These are phyloP conservation scores for Ophiostoma perfectum DNA, from an alignment of 2,329 filamentous ascomycete genomes.

Conservation along the genomic window DNA sequence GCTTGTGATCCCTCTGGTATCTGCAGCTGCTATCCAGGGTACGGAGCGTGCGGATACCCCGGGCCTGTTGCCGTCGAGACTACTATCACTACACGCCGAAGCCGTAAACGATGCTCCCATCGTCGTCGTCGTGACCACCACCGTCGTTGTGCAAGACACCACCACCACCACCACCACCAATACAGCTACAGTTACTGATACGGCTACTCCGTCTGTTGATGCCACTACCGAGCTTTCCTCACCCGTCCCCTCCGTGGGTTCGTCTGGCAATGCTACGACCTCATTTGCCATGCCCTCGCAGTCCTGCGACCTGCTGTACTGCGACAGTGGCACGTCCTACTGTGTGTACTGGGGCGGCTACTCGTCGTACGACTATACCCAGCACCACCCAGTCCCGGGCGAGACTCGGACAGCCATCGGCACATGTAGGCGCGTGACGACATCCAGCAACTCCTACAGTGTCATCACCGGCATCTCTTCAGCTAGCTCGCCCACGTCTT, in stretches of 20 bases:
- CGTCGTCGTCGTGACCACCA: neutral
- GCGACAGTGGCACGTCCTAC: slow-evolving; percentile 25
- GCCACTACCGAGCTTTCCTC: no score
- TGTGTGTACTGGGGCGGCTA: slow-evolving; percentile 28
- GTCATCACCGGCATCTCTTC: neutral
- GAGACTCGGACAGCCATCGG: slow-evolving; percentile 25
- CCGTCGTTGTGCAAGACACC: slow-evolving; percentile 8
- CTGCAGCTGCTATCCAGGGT: neutral
- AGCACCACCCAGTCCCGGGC: slow-evolving; percentile 24
- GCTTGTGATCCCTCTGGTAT: neutral
- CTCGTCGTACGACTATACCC: slow-evolving; percentile 25
- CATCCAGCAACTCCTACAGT: neutral
- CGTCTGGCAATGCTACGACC: neutral
- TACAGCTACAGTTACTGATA: neutral
- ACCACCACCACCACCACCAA: slow-evolving; percentile 13
- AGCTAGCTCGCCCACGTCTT: neutral
- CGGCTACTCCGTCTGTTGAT: no score
- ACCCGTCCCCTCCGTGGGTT: no score
- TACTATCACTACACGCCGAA: neutral
- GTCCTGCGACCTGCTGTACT: slow-evolving; percentile 25
- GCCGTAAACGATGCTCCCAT: slow-evolving; percentile 10
- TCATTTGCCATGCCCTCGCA: slow-evolving; percentile 6
- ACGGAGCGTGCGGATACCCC: neutral
- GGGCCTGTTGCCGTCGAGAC: neutral
- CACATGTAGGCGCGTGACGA: slow-evolving; percentile 13